Percentiles rank a stretch among this genome's conserved stretches.
Evolutionary conservation across 1,284 basidiomycete species (phyloP).

Genomic region (Pseudozyma pruni): DNA sequence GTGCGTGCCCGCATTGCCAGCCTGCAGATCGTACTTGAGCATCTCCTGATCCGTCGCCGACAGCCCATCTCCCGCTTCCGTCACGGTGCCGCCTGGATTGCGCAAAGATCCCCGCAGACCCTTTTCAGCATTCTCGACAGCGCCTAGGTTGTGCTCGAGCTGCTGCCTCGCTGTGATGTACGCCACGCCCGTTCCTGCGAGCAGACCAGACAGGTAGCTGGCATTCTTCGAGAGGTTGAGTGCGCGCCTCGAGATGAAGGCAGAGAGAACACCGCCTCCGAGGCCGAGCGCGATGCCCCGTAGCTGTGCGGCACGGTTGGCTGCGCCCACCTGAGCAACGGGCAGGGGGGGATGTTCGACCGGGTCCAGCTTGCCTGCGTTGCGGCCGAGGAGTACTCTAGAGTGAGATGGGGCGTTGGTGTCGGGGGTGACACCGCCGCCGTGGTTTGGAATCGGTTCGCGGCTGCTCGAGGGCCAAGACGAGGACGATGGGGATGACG

Average conservation of each 20-base stretch:
- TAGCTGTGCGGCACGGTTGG: slow-evolving; percentile 42
- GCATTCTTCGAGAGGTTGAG: slow-evolving; percentile 41
- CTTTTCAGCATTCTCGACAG: slow-evolving; percentile 32
- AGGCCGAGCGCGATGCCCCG: slow-evolving; percentile 40
- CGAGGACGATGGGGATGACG: slow-evolving; percentile 1
- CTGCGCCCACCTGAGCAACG: slow-evolving; percentile 32
- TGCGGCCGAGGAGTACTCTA: slow-evolving; percentile 23
- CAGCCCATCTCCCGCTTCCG: neutral
- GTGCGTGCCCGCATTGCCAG: slow-evolving; percentile 7
- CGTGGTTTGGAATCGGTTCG: slow-evolving; percentile 29
- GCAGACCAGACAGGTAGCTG: slow-evolving; percentile 35
- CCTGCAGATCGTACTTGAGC: slow-evolving; percentile 44
- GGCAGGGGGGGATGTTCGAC: slow-evolving; percentile 38
- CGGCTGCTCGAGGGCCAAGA: neutral
- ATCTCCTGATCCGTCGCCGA: slow-evolving; percentile 38
- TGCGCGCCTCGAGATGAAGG: slow-evolving; percentile 37
- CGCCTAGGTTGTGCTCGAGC: slow-evolving; percentile 36
- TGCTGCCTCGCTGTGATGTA: slow-evolving; percentile 44
- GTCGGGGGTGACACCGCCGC: slow-evolving; percentile 21
- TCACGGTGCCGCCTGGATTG: neutral
- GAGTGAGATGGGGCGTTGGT: slow-evolving; percentile 4
- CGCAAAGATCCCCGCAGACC: slow-evolving; percentile 15
- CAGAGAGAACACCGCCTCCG: slow-evolving; percentile 36
- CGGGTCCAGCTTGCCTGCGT: slow-evolving; percentile 36
- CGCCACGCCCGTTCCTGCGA: slow-evolving; percentile 49